Evolutionary conservation across 352 stramenopile species (phyloP).

Genomic region (Pythium graminicola): DNA sequence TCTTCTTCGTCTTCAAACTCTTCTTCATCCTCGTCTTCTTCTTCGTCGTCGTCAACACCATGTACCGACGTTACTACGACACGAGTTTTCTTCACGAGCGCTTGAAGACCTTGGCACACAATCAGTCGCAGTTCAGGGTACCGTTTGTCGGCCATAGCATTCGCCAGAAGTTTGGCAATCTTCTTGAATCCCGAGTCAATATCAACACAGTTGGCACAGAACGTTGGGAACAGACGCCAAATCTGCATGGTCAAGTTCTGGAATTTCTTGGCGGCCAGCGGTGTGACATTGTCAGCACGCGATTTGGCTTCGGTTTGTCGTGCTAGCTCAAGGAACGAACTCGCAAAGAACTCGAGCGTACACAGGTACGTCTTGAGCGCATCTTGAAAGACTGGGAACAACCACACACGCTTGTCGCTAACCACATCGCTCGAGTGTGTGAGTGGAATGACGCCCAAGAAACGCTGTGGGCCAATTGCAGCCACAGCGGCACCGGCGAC

Average conservation of each 20-base stretch:
- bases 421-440: slow-evolving; percentile 65
- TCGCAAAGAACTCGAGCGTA: slow-evolving; percentile 68
- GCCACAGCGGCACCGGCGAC: slow-evolving; percentile 56
- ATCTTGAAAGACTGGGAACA: slow-evolving; percentile 75
- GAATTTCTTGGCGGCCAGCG: slow-evolving; percentile 63
- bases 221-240: slow-evolving; percentile 75
- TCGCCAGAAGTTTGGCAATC: slow-evolving; percentile 80
- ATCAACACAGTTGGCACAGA: slow-evolving; percentile 65
- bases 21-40: slow-evolving; percentile 37
- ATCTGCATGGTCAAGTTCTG: slow-evolving; percentile 76
- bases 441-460: slow-evolving; percentile 71
- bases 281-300: slow-evolving; percentile 55
- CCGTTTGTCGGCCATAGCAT: slow-evolving; percentile 82
- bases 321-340: slow-evolving; percentile 61
- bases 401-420: slow-evolving; percentile 68
- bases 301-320: slow-evolving; percentile 64
- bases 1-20: slow-evolving; percentile 47
- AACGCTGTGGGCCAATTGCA: slow-evolving; percentile 56
- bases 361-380: slow-evolving; percentile 44
- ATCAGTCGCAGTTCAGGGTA: slow-evolving; percentile 76
- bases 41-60: slow-evolving; percentile 36
- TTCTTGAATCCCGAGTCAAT: slow-evolving; percentile 80
- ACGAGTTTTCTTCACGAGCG: slow-evolving; percentile 67
- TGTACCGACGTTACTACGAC: slow-evolving; percentile 32
- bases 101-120: slow-evolving; percentile 82